Base-by-base conservation (phyloP, 257 asterid genomes). In the Nicotiana obtusifolia region DNA sequence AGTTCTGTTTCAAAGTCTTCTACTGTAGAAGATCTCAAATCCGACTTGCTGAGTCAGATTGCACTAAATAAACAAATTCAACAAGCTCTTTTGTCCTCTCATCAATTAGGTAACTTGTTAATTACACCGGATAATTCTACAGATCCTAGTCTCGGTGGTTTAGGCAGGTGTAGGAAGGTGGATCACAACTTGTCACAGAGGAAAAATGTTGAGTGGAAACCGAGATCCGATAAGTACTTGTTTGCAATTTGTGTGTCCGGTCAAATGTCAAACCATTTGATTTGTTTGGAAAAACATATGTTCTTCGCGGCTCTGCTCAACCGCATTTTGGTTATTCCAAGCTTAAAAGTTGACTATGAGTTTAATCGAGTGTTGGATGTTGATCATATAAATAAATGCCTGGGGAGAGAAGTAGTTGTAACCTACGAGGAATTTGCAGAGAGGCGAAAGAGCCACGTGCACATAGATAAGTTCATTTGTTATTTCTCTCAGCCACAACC, bases 241-340 rank as follows among this genome's bases (percentile, higher is more conserved):
- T 89, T 96, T 81, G 98, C 98, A 0, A 87, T 96, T 77, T 96
- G 99, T 81, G 90, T 89, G 41, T 96, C 98, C 2, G 98, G 99
- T 7, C 99, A 96, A 87, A 94, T 96, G 98, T 96, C 99, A 2
- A 96, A 96, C 84, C 99, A 90, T 88, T 90, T 96, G 94, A 93
- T 94, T 84, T 96, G 99, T 86, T 87, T 96, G 81, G 99, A 94
- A 91, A 96, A 93, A 87, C 99, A 94, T 81, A 92, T 94, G 98
- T 91, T 94, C 82, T 96, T 96, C 49, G 99, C 99, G 0, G 97
- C 99, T 41, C 60, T 92, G 88, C 90, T 96, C 76, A 90, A 91
- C 68, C 90, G 98, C 16, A 53, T 92, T n/a, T 85, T 96, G 90
- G 98, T 96, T 75, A 90, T 96, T 84, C 99, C 98, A 0, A 96